Conservation (phyloP, 257 asterid species). For the Nicotiana otophora region DNA sequence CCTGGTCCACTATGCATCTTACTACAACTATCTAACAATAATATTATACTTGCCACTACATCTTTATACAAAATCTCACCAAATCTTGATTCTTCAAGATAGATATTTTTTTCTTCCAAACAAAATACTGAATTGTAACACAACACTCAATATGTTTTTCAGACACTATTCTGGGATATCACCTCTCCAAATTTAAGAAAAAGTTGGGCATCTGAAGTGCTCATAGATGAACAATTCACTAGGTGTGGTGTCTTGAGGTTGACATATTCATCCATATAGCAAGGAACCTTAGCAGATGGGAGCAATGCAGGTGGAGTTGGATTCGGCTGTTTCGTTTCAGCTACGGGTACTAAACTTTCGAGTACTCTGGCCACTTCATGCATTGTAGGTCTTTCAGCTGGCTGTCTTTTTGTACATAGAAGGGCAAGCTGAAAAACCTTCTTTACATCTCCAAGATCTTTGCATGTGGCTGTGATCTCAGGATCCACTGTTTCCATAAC, state of each 20-base stretch:
- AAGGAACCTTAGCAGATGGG: slow-evolving; percentile 43
- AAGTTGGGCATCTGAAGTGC: slow-evolving; percentile 86
- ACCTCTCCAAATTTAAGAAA: slow-evolving; percentile 79
- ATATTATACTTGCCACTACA: neutral
- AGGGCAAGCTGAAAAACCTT: slow-evolving; percentile 94
- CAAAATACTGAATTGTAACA: neutral
- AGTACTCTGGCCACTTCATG: slow-evolving; percentile 85
- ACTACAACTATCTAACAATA: neutral
- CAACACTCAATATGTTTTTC: slow-evolving; percentile 11
- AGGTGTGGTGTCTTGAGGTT: slow-evolving; percentile 82
- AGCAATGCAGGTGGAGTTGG: slow-evolving; percentile 16
- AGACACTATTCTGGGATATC: slow-evolving; percentile 58
- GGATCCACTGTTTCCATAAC: slow-evolving; percentile 92
- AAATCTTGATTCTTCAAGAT: neutral
- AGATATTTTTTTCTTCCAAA: neutral
- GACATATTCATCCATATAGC: slow-evolving; percentile 83
- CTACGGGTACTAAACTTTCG: slow-evolving; percentile 38
- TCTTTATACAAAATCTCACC: neutral
- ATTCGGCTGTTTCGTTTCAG: slow-evolving; percentile 22
- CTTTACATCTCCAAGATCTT: slow-evolving; percentile 77
- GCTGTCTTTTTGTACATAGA: slow-evolving; percentile 79
- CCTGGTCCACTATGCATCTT: neutral
- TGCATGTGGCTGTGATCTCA: slow-evolving; percentile 67
- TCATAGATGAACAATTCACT: slow-evolving; percentile 75
- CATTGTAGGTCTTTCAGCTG: slow-evolving; percentile 83